Evolutionary conservation across 805 yeast genomes (phyloP).

Genomic region (Hemisphaericaspora nanyangensis): DNA sequence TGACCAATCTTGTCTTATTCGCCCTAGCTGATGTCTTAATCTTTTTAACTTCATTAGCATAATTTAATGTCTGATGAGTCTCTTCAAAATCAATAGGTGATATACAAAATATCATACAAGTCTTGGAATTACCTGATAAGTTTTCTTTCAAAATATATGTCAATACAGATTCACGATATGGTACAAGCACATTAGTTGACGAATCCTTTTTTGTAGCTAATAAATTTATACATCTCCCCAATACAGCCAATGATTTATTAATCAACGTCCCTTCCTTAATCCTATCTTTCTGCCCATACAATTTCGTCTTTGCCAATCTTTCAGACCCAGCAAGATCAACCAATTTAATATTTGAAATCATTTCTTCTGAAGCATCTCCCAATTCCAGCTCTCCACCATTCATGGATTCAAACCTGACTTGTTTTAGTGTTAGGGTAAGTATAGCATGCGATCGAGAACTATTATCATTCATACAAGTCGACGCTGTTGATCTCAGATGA

Average conservation of each 20-base stretch:
- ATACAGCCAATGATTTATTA: conserved; percentile 71
- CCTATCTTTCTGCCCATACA: conserved; percentile 50
- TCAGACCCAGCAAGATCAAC: conserved; percentile 88
- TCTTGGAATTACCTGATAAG: conserved; percentile 82
- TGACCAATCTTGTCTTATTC: conserved; percentile 26
- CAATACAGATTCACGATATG: conserved; percentile 70
- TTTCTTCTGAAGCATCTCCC: conserved; percentile 43
- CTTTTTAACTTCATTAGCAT: conserved; percentile 72
- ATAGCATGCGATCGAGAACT: conserved; percentile 84
- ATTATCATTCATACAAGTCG: conserved; percentile 67
- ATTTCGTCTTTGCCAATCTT: conserved; percentile 58
- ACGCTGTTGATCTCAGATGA: conserved; percentile 58
- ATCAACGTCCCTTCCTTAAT: conserved; percentile 74
- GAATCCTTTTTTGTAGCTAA: conserved; percentile 39
- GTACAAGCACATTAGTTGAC: conserved; percentile 38
- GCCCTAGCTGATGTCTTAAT: conserved; percentile 60
- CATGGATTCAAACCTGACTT: conserved; percentile 42
- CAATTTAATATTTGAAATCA: conserved; percentile 57
- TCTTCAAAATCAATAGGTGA: conserved; percentile 80
- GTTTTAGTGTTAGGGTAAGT: conserved; percentile 58
- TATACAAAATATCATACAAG: conserved; percentile 82
- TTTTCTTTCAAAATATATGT: conserved; percentile 75
- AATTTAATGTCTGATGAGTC: conserved; percentile 68
- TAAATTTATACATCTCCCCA: conserved; percentile 62
- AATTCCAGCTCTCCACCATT: conserved; percentile 15